Evolutionary conservation across 2,329 filamentous ascomycete species (phyloP).

Genomic region (Coleophoma cylindrospora): DNA sequence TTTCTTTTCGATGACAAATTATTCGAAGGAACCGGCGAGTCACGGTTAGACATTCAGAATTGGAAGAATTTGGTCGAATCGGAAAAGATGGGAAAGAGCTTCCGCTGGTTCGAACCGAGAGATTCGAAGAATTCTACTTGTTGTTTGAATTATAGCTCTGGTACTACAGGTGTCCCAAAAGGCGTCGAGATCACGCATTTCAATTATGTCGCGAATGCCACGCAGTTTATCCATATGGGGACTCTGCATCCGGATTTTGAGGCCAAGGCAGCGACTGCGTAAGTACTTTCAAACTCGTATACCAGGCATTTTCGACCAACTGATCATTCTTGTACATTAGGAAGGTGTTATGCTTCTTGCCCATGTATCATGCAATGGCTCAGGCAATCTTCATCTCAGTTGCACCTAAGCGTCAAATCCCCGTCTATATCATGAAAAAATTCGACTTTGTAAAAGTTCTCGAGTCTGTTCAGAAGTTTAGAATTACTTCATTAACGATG

Average conservation of each 20-base stretch:
- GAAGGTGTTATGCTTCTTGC: constrained; percentile 19
- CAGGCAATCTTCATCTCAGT: constrained; percentile 67
- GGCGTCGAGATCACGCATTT: constrained; percentile 77
- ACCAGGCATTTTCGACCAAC: background rate
- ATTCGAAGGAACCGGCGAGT: constrained; percentile 34
- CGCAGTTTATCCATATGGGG: constrained; percentile 33
- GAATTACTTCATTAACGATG: constrained; percentile 59
- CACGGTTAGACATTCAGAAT: constrained; percentile 42
- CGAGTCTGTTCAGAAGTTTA: constrained; percentile 59
- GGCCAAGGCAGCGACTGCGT: background rate
- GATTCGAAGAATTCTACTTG: constrained; percentile 23
- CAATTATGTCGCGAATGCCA: constrained; percentile 69
- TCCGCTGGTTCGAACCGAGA: constrained; percentile 50
- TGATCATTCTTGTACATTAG: constrained; percentile 5
- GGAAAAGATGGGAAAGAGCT: constrained; percentile 45
- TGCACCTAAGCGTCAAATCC: constrained; percentile 48
- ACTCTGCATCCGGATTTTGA: constrained; percentile 10
- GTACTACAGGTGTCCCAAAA: constrained; percentile 79
- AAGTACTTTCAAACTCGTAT: background rate
- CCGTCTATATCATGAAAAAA: constrained; percentile 72
- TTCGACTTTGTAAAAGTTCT: constrained; percentile 75
- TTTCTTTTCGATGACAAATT: constrained; percentile 61
- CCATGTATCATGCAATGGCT: constrained; percentile 67
- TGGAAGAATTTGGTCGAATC: constrained; percentile 59
- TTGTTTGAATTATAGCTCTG: constrained; percentile 67